These are phyloP conservation scores for Allantophomopsis cytisporea DNA, from an alignment of 2,329 filamentous ascomycete species.

Conservation along the genomic window DNA sequence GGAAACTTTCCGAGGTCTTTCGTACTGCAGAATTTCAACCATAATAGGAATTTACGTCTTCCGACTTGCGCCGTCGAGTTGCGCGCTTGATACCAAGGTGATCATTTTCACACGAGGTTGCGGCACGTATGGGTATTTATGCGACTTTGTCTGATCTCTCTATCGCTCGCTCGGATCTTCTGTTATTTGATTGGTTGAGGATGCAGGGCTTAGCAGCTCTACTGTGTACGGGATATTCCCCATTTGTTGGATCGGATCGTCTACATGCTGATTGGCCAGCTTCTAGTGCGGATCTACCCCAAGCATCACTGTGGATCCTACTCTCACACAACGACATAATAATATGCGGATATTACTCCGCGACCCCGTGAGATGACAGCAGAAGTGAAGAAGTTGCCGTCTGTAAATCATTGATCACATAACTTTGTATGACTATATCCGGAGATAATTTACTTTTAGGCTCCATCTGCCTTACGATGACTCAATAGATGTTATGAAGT, in stretches of 20 bases:
- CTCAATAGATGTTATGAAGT: background rate
- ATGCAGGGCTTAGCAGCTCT: background rate
- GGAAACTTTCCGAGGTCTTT: background rate
- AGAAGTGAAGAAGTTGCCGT: background rate
- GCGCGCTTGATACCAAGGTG: background rate
- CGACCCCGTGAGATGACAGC: background rate
- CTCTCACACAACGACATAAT: background rate
- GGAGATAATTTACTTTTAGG: background rate
- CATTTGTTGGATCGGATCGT: conserved; percentile 1
- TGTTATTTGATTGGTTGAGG: background rate
- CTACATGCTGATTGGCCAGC: conserved; percentile 1
- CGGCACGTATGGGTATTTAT: background rate
- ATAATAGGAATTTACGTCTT: background rate
- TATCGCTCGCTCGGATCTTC: background rate
- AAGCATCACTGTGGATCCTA: background rate
- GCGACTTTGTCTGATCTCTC: background rate
- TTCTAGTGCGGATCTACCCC: background rate
- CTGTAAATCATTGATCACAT: background rate
- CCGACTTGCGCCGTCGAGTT: background rate
- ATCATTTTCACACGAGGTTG: background rate
- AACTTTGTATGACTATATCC: background rate
- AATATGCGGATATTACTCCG: background rate
- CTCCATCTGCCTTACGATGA: background rate
- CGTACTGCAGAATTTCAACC: background rate
- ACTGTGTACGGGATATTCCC: background rate